A percentile compares a stretch with the other conserved stretches of the same genome.
These are phyloP conservation scores for Aspergillus brunneoviolaceus DNA, from an alignment of 2,329 filamentous ascomycete genomes.

Conservation along the genomic window DNA sequence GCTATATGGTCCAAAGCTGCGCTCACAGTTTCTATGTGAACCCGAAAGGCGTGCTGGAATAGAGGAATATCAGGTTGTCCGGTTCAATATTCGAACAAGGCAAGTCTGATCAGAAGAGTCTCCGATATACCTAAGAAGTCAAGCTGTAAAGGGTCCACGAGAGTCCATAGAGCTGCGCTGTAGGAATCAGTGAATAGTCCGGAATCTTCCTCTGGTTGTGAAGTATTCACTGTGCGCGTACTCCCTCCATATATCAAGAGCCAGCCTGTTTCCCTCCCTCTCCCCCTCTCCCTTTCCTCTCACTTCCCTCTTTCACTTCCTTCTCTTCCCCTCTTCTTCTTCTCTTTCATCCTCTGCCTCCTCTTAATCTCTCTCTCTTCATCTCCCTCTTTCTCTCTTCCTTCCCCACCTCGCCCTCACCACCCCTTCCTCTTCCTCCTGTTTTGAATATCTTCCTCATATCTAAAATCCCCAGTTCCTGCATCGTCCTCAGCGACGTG, in stretches of 20 bases:
- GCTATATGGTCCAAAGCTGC: too few relatives aligned
- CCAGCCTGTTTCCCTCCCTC: background rate
- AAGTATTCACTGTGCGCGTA: slow-evolving; percentile 6
- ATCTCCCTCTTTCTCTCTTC: background rate
- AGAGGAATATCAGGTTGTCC: too few relatives aligned
- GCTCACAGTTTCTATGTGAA: too few relatives aligned
- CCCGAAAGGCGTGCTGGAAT: too few relatives aligned
- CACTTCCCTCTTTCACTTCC: background rate
- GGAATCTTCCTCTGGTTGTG: background rate
- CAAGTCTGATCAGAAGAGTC: too few relatives aligned
- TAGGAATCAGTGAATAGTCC: background rate
- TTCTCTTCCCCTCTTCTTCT: background rate
- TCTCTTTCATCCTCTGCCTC: background rate
- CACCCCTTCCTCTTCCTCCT: background rate
- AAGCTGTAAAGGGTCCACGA: too few relatives aligned
- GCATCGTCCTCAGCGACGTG: background rate
- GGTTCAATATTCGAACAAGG: too few relatives aligned
- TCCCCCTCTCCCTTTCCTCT: slow-evolving; percentile 4
- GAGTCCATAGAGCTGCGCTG: background rate
- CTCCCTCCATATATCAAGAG: background rate
- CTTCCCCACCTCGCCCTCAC: background rate
- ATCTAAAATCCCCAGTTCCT: background rate
- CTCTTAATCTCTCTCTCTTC: background rate
- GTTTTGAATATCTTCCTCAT: background rate
- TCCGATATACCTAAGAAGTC: too few relatives aligned